These are phyloP conservation scores for Musa troglodytarum DNA, from an alignment of 176 grass and related monocot genomes.

Conservation along the genomic window DNA sequence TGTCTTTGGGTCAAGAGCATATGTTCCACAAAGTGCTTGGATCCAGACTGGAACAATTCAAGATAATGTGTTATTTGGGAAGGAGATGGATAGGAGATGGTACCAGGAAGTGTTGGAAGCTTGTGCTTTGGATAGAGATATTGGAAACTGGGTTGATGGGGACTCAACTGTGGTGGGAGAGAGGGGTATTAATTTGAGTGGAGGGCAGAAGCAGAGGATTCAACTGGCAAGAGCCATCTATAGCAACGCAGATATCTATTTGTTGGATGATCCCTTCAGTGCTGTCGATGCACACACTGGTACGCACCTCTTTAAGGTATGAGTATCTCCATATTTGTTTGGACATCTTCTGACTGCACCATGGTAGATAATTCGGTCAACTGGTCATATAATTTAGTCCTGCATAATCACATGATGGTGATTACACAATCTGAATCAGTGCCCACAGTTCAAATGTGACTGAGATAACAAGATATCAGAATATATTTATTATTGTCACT, in stretches of 20 bases:
- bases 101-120: conserved; percentile 68
- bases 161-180: conserved; percentile 66
- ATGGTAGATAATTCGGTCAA: too few species aligned
- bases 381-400: too few species aligned
- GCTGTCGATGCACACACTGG: conserved; percentile 84
- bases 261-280: conserved; percentile 92
- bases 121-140: conserved; percentile 73
- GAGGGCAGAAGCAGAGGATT: conserved; percentile 93
- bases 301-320: conserved; percentile 75
- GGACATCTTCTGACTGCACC: not conserved
- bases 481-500: too few species aligned
- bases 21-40: conserved; percentile 66
- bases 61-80: conserved; percentile 81
- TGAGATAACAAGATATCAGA: too few species aligned
- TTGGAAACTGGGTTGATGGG: conserved; percentile 54
- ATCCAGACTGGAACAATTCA: conserved; percentile 70
- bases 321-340: not conserved
- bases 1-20: conserved; percentile 47
- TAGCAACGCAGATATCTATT: conserved; percentile 54
- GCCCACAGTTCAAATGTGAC: too few species aligned
- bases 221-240: conserved; percentile 84
- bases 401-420: too few species aligned
- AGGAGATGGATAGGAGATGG: conserved; percentile 43
- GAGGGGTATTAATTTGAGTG: conserved; percentile 84
- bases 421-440: too few species aligned